phyloP scores from a whole-genome alignment of 1,284 basidiomycete species.

The Apiotrichum brassicae region DNA sequence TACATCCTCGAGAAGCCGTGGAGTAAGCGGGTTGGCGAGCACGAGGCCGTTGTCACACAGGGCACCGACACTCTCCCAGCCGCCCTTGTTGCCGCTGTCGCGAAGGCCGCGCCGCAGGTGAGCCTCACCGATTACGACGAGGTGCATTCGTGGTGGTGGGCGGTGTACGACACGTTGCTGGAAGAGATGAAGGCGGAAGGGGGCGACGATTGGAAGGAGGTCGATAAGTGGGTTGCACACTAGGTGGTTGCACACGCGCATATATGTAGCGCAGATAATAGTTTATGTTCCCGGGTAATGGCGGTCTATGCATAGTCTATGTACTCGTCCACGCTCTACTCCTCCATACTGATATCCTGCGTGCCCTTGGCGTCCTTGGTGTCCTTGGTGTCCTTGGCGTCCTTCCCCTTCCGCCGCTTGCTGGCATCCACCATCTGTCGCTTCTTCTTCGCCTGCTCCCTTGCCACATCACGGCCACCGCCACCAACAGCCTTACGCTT shows the following conservation, averaged over 20 bases:
- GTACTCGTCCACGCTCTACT: not conserved
- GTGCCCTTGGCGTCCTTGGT: slow-evolving; percentile 18
- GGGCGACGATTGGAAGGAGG: slow-evolving; percentile 29
- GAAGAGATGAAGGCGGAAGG: slow-evolving; percentile 29
- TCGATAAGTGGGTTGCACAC: slow-evolving; percentile 29
- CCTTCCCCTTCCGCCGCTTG: slow-evolving; percentile 39
- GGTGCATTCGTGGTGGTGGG: slow-evolving; percentile 47
- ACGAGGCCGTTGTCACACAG: not conserved
- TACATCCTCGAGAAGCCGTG: slow-evolving; percentile 48
- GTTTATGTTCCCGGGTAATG: too few relatives aligned
- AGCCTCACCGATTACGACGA: slow-evolving; percentile 33
- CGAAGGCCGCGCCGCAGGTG: slow-evolving; percentile 22
- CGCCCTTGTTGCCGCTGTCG: slow-evolving; percentile 27
- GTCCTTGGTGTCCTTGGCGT: slow-evolving; percentile 4
- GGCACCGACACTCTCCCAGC: slow-evolving; percentile 16
- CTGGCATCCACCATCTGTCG: slow-evolving; percentile 51
- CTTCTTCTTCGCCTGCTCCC: slow-evolving; percentile 65
- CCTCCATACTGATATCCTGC: not conserved
- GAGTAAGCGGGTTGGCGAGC: slow-evolving; percentile 19
- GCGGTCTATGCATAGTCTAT: too few relatives aligned
- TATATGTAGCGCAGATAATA: too few relatives aligned
- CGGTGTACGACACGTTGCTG: slow-evolving; percentile 41
- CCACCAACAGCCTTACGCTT: slow-evolving; percentile 68
- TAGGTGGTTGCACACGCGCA: not conserved
- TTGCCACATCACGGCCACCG: slow-evolving; percentile 61